Evolutionary conservation across 495 filamentous ascomycete species (phyloP).

Genomic region (Articulospora tetracladia): DNA sequence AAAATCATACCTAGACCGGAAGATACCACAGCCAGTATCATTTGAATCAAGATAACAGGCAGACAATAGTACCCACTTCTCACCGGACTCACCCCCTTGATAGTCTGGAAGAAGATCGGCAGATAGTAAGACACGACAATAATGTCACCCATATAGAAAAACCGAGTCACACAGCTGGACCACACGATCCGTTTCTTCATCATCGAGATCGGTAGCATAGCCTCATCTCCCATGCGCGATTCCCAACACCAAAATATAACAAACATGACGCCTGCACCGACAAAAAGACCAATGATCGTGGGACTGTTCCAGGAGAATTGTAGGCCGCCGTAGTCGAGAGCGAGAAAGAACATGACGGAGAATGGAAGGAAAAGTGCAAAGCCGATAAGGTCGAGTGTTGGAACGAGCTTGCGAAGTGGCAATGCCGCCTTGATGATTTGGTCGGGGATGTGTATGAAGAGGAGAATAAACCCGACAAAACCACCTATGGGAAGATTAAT

Average conservation of each 20-base stretch:
- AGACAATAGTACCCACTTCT: conserved; percentile 68
- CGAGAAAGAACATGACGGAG: conserved; percentile 36
- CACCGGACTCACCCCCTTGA: conserved; percentile 43
- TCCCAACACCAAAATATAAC: conserved; percentile 44
- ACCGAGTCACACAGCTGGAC: conserved; percentile 37
- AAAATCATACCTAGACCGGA: conserved; percentile 10
- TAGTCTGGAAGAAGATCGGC: conserved; percentile 59
- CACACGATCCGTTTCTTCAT: conserved; percentile 29
- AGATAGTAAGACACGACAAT: conserved; percentile 64
- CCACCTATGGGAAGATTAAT: conserved; percentile 62
- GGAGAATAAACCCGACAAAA: conserved; percentile 38
- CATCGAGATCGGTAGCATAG: conserved; percentile 42
- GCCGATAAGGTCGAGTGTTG: conserved; percentile 42
- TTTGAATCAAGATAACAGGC: conserved; percentile 48
- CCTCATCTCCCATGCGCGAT: conserved; percentile 34
- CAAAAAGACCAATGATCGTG: conserved; percentile 37
- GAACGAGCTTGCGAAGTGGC: not conserved
- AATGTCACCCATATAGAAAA: conserved; percentile 58
- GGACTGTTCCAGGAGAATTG: conserved; percentile 36
- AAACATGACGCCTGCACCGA: conserved; percentile 37
- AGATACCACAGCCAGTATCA: conserved; percentile 38
- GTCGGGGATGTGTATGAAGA: conserved; percentile 46
- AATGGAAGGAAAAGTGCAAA: conserved; percentile 35
- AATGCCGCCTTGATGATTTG: not conserved
- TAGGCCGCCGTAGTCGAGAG: conserved; percentile 42